Percentiles rank a stretch among this genome's conserved stretches.
These are phyloP conservation scores for Lathyrus oleraceus DNA, from an alignment of 306 rosid species.

Conservation along the genomic window DNA sequence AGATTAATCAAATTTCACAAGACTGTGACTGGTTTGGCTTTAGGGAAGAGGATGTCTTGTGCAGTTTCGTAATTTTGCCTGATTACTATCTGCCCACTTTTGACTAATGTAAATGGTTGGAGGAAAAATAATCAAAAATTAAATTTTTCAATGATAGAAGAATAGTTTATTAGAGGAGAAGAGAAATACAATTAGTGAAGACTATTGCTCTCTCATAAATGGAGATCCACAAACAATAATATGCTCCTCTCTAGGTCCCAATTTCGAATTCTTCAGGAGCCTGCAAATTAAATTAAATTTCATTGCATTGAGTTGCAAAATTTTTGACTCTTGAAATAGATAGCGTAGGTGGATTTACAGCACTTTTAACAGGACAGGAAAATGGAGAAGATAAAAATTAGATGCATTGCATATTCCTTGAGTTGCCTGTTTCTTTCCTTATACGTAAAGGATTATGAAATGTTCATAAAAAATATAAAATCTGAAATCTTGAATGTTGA, in stretches of 20 bases:
- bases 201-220: not conserved
- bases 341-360: not conserved
- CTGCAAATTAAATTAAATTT: slow-evolving; percentile 19
- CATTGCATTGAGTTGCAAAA: not conserved
- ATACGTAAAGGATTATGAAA: not conserved
- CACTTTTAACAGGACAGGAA: not conserved
- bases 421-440: not conserved
- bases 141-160: not conserved
- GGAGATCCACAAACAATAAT: not conserved
- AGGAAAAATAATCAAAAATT: not conserved
- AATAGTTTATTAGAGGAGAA: slow-evolving; percentile 1
- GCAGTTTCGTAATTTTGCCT: not conserved
- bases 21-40: slow-evolving; percentile 8
- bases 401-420: not conserved
- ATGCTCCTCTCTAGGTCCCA: too few species aligned
- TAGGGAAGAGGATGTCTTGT: not conserved
- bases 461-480: not conserved
- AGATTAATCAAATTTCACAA: slow-evolving; percentile 2
- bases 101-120: too few species aligned
- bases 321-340: not conserved
- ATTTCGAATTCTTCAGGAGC: not conserved
- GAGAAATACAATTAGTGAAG: not conserved
- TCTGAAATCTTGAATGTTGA: too few species aligned
- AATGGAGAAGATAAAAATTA: not conserved
- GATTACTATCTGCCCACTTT: too few species aligned